Conservation (phyloP, 1,139 yeast species). For the Lodderomyces beijingensis region DNA sequence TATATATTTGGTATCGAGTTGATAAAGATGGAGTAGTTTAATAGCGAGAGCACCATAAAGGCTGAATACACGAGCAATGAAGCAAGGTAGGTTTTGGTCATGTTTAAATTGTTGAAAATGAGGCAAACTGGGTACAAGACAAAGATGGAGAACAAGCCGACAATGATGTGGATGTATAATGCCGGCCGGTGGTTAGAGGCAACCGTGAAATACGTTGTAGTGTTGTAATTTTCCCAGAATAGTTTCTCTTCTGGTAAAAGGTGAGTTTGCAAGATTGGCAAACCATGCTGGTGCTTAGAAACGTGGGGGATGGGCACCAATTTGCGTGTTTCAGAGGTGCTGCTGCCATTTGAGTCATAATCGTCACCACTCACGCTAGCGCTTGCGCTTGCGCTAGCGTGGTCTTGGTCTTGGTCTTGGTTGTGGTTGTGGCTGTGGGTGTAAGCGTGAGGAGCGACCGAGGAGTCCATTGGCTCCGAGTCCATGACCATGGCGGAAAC, state of each 20-base stretch:
- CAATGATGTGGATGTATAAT: constrained; percentile 52
- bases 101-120: constrained; percentile 56
- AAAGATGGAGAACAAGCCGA: constrained; percentile 45
- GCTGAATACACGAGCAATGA: constrained; percentile 49
- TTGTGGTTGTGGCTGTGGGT: constrained; percentile 4
- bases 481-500: constrained; percentile 9
- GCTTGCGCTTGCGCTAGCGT: neutral
- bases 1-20: constrained; percentile 60
- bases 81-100: constrained; percentile 53
- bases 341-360: too few species aligned
- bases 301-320: constrained; percentile 47
- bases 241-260: constrained; percentile 67
- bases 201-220: constrained; percentile 73
- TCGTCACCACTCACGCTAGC: constrained; percentile 1
- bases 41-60: constrained; percentile 45
- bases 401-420: constrained; percentile 4
- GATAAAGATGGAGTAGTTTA: constrained; percentile 58
- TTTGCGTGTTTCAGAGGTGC: constrained; percentile 4
- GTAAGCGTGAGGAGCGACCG: neutral
- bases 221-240: constrained; percentile 77
- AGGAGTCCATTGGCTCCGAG: constrained; percentile 11
- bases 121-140: constrained; percentile 68
- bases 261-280: constrained; percentile 67
- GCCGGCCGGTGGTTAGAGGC: constrained; percentile 47
- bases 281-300: constrained; percentile 58